phyloP scores from a whole-genome alignment of 2,329 filamentous ascomycete genomes.

The Thelonectria blattea region DNA sequence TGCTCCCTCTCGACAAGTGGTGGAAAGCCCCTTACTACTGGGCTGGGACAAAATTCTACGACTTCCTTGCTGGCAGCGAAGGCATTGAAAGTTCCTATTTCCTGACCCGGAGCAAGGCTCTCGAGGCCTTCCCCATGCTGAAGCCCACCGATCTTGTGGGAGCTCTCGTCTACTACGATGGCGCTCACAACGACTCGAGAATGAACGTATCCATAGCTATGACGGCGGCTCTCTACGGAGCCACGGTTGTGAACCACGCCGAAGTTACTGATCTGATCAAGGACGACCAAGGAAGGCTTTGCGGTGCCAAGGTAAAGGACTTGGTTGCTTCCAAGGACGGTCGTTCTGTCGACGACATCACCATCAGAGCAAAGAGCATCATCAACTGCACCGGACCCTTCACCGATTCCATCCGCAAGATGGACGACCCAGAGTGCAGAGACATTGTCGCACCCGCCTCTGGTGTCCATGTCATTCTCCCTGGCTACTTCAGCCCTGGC shows the following conservation, averaged over 20 bases:
- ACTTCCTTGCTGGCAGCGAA: slow-evolving; percentile 83
- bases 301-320: slow-evolving; percentile 76
- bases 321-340: slow-evolving; percentile 70
- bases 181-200: slow-evolving; percentile 88
- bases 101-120: slow-evolving; percentile 81
- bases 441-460: slow-evolving; percentile 87
- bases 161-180: slow-evolving; percentile 89
- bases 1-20: slow-evolving; percentile 77
- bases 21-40: slow-evolving; percentile 81
- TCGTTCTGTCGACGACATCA: slow-evolving; percentile 63
- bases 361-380: slow-evolving; percentile 77
- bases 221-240: slow-evolving; percentile 86
- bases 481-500: slow-evolving; percentile 83
- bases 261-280: slow-evolving; percentile 81
- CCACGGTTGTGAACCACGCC: slow-evolving; percentile 82
- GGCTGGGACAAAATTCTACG: slow-evolving; percentile 81
- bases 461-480: slow-evolving; percentile 85
- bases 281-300: slow-evolving; percentile 73
- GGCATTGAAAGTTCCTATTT: slow-evolving; percentile 92
- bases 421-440: slow-evolving; percentile 74
- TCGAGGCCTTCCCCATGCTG: slow-evolving; percentile 89
- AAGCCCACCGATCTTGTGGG: slow-evolving; percentile 80
- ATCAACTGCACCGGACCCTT: slow-evolving; percentile 92
- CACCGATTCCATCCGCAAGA: slow-evolving; percentile 82
- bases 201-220: slow-evolving; percentile 91